These are phyloP conservation scores for Fusarium abutilonis DNA, from an alignment of 2,329 filamentous ascomycete genomes.

Conservation along the genomic window DNA sequence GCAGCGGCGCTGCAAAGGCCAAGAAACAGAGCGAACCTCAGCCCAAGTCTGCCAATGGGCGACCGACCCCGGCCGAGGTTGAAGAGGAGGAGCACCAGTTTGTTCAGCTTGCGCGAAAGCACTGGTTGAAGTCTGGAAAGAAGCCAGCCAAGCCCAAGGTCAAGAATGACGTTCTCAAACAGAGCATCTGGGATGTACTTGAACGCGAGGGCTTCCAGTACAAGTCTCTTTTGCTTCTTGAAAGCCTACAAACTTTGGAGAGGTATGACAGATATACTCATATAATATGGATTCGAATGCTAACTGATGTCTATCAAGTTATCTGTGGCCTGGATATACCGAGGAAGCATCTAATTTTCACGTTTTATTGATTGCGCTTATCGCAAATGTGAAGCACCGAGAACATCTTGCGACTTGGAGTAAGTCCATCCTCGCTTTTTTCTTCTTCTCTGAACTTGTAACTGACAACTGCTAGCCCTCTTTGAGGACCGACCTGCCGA, in stretches of 20 bases:
- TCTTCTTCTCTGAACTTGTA: neutral
- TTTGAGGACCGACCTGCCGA: conserved; percentile 81
- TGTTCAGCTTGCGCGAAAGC: conserved; percentile 79
- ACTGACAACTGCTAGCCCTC: conserved; percentile 62
- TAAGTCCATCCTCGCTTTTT: conserved; percentile 51
- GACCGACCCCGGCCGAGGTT: conserved; percentile 69
- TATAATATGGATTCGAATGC: conserved; percentile 29
- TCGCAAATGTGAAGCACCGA: conserved; percentile 87
- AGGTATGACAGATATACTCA: conserved; percentile 58
- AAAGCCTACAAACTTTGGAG: conserved; percentile 91
- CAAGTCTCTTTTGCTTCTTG: conserved; percentile 81
- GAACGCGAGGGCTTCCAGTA: conserved; percentile 83
- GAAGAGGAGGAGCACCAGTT: conserved; percentile 78
- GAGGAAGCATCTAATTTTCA: conserved; percentile 93
- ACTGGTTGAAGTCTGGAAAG: conserved; percentile 79
- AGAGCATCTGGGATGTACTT: conserved; percentile 87
- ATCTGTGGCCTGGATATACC: conserved; percentile 92
- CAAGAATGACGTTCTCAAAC: conserved; percentile 86
- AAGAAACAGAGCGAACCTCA: conserved; percentile 50
- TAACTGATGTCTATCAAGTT: conserved; percentile 62
- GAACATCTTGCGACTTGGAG: conserved; percentile 91
- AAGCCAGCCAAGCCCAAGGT: conserved; percentile 73
- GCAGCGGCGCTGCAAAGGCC: conserved; percentile 58
- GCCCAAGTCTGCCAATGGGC: conserved; percentile 53
- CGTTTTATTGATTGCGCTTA: conserved; percentile 83